These are phyloP conservation scores for Alternaria hordeiaustralica DNA, from an alignment of 2,329 filamentous ascomycete species.

Conservation along the genomic window DNA sequence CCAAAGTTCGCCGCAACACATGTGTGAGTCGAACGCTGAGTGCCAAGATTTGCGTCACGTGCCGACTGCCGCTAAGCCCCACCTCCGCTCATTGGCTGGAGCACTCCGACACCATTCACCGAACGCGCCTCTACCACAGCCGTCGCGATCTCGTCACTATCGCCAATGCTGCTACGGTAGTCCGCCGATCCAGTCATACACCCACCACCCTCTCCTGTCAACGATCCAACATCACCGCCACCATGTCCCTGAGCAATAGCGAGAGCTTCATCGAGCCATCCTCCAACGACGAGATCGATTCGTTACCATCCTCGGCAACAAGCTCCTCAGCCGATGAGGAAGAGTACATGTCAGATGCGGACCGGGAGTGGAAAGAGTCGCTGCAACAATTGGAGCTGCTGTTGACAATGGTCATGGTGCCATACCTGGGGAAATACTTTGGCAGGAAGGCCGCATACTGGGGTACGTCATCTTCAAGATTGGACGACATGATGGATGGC, in stretches of 20 bases:
- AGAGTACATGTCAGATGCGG: conserved; percentile 76
- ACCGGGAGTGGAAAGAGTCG: conserved; percentile 93
- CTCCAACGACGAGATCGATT: conserved; percentile 56
- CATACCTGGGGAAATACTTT: conserved; percentile 93
- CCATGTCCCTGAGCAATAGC: conserved; percentile 48
- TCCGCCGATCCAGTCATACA: not conserved
- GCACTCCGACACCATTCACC: conserved; percentile 25
- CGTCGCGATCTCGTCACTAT: conserved; percentile 7
- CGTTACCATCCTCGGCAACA: conserved; percentile 59
- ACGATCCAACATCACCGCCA: not conserved
- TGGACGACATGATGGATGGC: not conserved
- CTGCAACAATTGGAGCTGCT: conserved; percentile 92
- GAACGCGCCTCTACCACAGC: conserved; percentile 14
- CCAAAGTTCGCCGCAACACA: conserved; percentile 18
- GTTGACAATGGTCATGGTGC: conserved; percentile 91
- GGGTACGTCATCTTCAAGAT: conserved; percentile 67
- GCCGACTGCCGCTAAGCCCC: conserved; percentile 24
- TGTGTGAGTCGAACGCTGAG: conserved; percentile 25
- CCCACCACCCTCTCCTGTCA: not conserved
- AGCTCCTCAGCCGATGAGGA: conserved; percentile 63
- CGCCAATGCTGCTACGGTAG: conserved; percentile 32
- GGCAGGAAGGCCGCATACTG: conserved; percentile 95
- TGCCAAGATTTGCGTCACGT: conserved; percentile 30
- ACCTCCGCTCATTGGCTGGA: conserved; percentile 35
- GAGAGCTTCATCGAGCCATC: conserved; percentile 47